Conservation (phyloP, 768 basidiomycete species). For the Lyophyllum atratum region DNA sequence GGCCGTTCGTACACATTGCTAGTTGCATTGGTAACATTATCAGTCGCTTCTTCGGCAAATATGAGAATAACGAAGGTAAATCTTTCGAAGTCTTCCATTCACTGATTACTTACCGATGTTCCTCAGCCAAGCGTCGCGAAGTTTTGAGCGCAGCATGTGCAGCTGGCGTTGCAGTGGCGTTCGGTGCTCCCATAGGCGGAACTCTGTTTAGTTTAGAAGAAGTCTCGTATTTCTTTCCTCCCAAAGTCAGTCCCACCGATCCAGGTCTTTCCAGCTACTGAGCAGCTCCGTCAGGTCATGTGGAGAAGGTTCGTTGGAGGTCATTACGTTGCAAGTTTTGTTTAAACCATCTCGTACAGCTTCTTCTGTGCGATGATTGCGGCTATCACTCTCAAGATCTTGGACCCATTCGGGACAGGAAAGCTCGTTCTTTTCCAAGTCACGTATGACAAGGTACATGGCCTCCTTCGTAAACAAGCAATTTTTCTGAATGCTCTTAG, state of each 20-base stretch:
- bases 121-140: constrained; percentile 85
- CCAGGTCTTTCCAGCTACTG: neutral
- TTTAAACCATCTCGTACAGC: constrained; percentile 41
- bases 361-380: constrained; percentile 99
- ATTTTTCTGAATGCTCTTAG: constrained; percentile 33
- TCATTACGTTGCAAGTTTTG: constrained; percentile 25
- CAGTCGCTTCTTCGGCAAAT: constrained; percentile 83
- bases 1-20: constrained; percentile 87
- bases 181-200: constrained; percentile 95
- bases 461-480: neutral
- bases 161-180: constrained; percentile 96
- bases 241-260: constrained; percentile 56
- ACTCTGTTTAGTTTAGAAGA: constrained; percentile 94
- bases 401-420: constrained; percentile 95
- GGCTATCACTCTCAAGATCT: constrained; percentile 87
- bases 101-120: neutral
- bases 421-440: constrained; percentile 93
- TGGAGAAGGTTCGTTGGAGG: constrained; percentile 75
- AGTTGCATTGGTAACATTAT: constrained; percentile 93
- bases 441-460: constrained; percentile 74
- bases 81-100: constrained; percentile 1
- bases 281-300: constrained; percentile 64
- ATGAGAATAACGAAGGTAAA: constrained; percentile 92
- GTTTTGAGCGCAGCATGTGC: constrained; percentile 95
- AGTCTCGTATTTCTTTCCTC: constrained; percentile 95